A percentile compares a stretch with the other conserved stretches of the same genome.
phyloP scores from a whole-genome alignment of 2,329 filamentous ascomycete genomes.

The Pseudogymnoascus destructans region DNA sequence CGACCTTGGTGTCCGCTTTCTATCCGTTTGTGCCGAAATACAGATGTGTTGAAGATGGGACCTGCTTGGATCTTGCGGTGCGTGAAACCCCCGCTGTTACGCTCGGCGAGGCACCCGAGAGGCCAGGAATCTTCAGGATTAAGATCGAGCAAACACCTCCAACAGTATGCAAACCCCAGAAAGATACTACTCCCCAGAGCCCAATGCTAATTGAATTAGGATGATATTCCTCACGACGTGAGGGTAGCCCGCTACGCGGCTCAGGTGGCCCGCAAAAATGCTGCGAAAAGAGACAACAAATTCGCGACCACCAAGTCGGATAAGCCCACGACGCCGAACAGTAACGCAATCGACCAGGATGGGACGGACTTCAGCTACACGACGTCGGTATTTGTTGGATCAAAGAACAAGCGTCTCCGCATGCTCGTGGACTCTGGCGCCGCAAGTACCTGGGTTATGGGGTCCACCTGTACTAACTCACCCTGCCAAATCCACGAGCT shows the following conservation, averaged over 20 bases:
- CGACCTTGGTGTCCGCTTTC: conserved; percentile 18
- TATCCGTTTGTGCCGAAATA: conserved; percentile 20
- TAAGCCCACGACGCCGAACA: conserved; percentile 34
- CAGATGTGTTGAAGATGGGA: conserved; percentile 16
- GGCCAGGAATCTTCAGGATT: conserved; percentile 12
- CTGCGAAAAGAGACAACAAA: conserved; percentile 18
- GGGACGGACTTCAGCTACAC: conserved; percentile 56
- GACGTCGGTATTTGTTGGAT: conserved; percentile 42
- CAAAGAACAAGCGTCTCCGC: conserved; percentile 39
- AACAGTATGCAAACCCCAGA: neutral
- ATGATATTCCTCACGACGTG: conserved; percentile 12
- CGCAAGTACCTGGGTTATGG: conserved; percentile 75
- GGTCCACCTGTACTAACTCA: conserved; percentile 48
- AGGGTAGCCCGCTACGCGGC: conserved; percentile 16
- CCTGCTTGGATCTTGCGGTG: conserved; percentile 10
- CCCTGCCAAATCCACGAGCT: conserved; percentile 58
- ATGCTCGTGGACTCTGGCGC: conserved; percentile 56
- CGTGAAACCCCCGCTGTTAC: neutral
- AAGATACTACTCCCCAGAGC: neutral
- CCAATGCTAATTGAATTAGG: conserved; percentile 5
- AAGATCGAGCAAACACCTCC: conserved; percentile 9
- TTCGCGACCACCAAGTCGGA: conserved; percentile 19
- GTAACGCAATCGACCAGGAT: conserved; percentile 47
- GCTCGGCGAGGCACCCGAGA: conserved; percentile 5
- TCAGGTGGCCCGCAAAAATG: conserved; percentile 14